These are phyloP conservation scores for Uromyces viciae-fabae DNA, from an alignment of 1,284 basidiomycete species.

Conservation along the genomic window DNA sequence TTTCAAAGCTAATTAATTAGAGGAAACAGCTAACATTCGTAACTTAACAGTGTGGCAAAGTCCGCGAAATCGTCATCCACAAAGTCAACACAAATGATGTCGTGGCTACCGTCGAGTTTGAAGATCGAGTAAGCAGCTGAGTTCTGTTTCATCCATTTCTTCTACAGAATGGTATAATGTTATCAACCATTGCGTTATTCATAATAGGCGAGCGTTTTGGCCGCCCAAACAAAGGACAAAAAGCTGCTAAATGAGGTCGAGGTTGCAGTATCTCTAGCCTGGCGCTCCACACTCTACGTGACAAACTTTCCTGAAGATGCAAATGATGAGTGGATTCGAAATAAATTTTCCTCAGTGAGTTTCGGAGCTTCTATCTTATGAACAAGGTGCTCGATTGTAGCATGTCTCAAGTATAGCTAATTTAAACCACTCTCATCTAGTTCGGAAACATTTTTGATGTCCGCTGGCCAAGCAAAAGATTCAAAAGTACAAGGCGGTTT, in stretches of 20 bases:
- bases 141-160: neutral
- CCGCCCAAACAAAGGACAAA: constrained; percentile 86
- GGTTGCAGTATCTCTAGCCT: constrained; percentile 78
- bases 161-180: constrained; percentile 43
- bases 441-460: constrained; percentile 88
- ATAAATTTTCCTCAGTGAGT: constrained; percentile 71
- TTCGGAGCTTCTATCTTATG: too few relatives aligned
- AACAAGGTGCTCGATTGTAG: neutral
- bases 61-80: constrained; percentile 75
- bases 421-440: constrained; percentile 55
- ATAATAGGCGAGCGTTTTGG: constrained; percentile 70
- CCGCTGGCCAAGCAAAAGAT: constrained; percentile 97
- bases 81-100: constrained; percentile 57
- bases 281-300: constrained; percentile 90
- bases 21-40: neutral
- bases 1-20: neutral
- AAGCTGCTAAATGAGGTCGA: constrained; percentile 72
- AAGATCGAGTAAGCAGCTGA: constrained; percentile 61
- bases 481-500: constrained; percentile 81
- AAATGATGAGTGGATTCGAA: constrained; percentile 73
- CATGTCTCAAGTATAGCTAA: neutral
- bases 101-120: constrained; percentile 77
- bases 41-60: constrained; percentile 67
- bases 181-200: neutral
- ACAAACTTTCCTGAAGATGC: constrained; percentile 87